A percentile compares a stretch with the other conserved stretches of the same genome.
These are phyloP conservation scores for Sporothrix globosa DNA, from an alignment of 2,329 filamentous ascomycete genomes.

Conservation along the genomic window DNA sequence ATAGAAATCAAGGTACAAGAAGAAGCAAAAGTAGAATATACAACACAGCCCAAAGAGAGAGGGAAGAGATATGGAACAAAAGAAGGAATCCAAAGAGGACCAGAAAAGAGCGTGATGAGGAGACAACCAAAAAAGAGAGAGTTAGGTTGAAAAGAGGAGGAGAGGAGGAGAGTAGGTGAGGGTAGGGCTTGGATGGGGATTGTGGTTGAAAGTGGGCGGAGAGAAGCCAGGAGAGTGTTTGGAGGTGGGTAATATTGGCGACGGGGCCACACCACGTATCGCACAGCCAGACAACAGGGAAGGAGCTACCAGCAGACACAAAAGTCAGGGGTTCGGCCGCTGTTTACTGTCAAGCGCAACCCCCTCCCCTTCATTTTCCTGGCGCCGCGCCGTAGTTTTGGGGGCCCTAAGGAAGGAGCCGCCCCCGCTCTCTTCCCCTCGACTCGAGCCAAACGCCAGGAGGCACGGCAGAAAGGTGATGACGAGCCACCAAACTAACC, in stretches of 20 bases:
- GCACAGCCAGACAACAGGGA: conserved; percentile 11
- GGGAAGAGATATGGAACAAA: conserved; percentile 25
- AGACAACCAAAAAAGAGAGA: conserved; percentile 2
- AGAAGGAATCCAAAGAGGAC: conserved; percentile 24
- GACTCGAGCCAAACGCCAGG: neutral
- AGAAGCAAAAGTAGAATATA: conserved; percentile 14
- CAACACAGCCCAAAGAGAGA: conserved; percentile 14
- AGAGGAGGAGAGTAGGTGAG: neutral
- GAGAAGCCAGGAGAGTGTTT: conserved; percentile 1
- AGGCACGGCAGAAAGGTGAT: conserved; percentile 10
- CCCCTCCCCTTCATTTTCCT: conserved; percentile 2
- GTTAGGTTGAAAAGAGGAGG: neutral
- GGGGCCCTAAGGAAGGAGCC: conserved; percentile 5
- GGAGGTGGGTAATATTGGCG: conserved; percentile 24
- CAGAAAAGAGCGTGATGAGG: conserved; percentile 32
- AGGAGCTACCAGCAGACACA: conserved; percentile 19
- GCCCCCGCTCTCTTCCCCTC: conserved; percentile 23
- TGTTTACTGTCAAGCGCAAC: conserved; percentile 22
- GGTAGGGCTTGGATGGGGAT: conserved; percentile 4
- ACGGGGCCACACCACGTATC: conserved; percentile 13
- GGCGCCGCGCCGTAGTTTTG: neutral
- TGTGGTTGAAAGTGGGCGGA: conserved; percentile 25
- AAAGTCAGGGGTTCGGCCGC: conserved; percentile 30
- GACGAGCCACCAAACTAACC: neutral
- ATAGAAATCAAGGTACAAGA: conserved; percentile 21